These are phyloP conservation scores for Naumovozyma baii DNA, from an alignment of 805 yeast genomes.

Conservation along the genomic window DNA sequence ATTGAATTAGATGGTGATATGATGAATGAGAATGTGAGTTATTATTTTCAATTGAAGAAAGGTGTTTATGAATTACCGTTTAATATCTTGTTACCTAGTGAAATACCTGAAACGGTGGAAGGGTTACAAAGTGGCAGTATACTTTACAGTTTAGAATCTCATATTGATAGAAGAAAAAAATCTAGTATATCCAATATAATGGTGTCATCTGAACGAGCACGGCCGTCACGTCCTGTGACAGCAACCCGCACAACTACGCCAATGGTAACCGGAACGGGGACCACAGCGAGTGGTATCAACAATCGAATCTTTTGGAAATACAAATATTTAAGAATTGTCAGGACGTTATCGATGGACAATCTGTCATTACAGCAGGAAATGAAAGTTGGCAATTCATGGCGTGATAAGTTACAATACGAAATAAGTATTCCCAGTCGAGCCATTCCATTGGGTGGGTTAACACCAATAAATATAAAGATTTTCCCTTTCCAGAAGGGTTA, in stretches of 20 bases:
- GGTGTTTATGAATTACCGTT: slow-evolving; percentile 89
- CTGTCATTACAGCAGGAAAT: slow-evolving; percentile 58
- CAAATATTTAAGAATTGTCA: slow-evolving; percentile 63
- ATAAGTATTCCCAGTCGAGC: slow-evolving; percentile 80
- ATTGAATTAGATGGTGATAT: not conserved
- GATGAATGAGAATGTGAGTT: not conserved
- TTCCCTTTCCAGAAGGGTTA: slow-evolving; percentile 77
- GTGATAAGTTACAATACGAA: slow-evolving; percentile 76
- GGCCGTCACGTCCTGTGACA: too few relatives aligned
- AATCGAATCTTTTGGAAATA: slow-evolving; percentile 15
- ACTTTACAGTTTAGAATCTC: slow-evolving; percentile 62
- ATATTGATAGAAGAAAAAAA: slow-evolving; percentile 46
- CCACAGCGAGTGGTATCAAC: slow-evolving; percentile 30
- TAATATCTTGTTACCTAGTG: slow-evolving; percentile 70
- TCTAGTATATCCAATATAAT: slow-evolving; percentile 34
- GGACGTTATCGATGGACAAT: slow-evolving; percentile 76
- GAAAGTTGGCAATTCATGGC: slow-evolving; percentile 87
- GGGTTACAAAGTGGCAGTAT: slow-evolving; percentile 75
- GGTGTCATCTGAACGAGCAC: not conserved
- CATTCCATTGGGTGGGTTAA: slow-evolving; percentile 70
- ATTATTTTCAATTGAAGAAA: slow-evolving; percentile 35
- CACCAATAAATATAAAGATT: slow-evolving; percentile 58
- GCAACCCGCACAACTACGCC: too few relatives aligned
- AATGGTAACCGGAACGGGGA: not conserved
- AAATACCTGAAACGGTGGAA: slow-evolving; percentile 77